Percentiles rank a stretch among this genome's conserved stretches.
Evolutionary conservation across 441 rosid genomes (phyloP).

Genomic region (Codiaeum variegatum): DNA sequence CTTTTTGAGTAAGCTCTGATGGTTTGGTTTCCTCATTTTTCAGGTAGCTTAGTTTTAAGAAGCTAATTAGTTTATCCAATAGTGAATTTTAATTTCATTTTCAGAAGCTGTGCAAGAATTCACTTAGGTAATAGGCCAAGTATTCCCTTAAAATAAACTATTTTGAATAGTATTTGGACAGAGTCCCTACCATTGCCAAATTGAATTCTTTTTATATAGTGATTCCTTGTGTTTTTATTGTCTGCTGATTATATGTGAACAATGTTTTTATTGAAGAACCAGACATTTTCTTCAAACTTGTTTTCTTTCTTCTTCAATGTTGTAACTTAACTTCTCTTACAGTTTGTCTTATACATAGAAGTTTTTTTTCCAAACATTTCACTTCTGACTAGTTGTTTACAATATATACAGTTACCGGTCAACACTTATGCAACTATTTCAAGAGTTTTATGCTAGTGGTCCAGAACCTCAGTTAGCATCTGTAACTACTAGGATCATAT

Average conservation of each 20-base stretch:
- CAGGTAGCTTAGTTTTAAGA: not conserved
- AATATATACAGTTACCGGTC: constrained; percentile 65
- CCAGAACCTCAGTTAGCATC: constrained; percentile 60
- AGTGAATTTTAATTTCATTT: not conserved
- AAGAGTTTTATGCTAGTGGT: constrained; percentile 61
- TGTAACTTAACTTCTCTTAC: not conserved
- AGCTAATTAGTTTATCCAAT: not conserved
- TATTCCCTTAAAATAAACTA: not conserved
- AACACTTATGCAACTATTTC: constrained; percentile 78
- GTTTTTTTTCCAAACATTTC: not conserved
- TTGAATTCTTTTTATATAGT: not conserved
- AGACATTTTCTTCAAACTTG: not conserved
- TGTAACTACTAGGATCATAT: constrained; percentile 78
- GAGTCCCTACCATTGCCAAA: too few species aligned
- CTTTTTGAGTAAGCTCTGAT: constrained; percentile 70
- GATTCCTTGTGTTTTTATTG: not conserved
- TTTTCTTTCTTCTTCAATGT: not conserved
- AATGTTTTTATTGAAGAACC: not conserved
- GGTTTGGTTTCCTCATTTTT: not conserved
- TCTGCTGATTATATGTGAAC: not conserved
- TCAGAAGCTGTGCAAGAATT: not conserved
- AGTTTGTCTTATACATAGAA: not conserved
- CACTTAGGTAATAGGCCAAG: not conserved
- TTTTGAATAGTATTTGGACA: not conserved
- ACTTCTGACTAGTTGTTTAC: constrained; percentile 17